A percentile compares a stretch with the other conserved stretches of the same genome.
Conservation (phyloP, 2,329 filamentous ascomycete genomes). For the Aureobasidium sp. region DNA sequence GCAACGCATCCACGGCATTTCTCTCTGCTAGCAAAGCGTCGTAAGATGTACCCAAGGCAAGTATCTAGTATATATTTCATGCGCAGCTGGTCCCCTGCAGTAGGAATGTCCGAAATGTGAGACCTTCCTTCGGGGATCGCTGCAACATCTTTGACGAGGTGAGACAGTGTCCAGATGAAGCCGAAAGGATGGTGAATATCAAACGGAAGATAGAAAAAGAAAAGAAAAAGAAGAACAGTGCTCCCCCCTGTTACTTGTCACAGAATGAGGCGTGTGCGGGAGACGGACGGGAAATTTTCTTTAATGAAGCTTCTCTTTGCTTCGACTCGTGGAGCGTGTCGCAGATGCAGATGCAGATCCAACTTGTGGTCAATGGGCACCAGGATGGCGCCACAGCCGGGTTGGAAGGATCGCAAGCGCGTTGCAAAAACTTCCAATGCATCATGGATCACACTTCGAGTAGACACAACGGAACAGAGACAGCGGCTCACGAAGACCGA, state of each 20-base stretch:
- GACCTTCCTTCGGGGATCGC: neutral
- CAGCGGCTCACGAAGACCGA: neutral
- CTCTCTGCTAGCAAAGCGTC: neutral
- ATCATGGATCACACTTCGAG: neutral
- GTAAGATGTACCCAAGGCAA: neutral
- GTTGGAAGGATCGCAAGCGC: neutral
- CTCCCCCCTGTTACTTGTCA: neutral
- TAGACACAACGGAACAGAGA: neutral
- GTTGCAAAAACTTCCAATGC: neutral
- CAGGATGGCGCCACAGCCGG: slow-evolving; percentile 10
- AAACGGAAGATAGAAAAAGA: neutral
- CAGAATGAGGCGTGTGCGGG: slow-evolving; percentile 6
- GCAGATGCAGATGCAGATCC: slow-evolving; percentile 1
- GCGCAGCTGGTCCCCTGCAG: neutral
- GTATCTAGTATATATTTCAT: neutral
- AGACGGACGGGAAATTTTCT: slow-evolving; percentile 8
- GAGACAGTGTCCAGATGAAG: slow-evolving; percentile 1
- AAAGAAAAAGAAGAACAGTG: neutral
- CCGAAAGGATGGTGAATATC: neutral
- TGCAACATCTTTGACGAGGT: slow-evolving; percentile 4
- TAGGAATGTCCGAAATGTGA: slow-evolving; percentile 1
- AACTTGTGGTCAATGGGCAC: neutral
- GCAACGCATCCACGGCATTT: slow-evolving; percentile 5
- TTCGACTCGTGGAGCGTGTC: slow-evolving; percentile 7
- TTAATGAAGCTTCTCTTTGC: slow-evolving; percentile 5